Evolutionary conservation across 768 basidiomycete species (phyloP).

Genomic region (Trametes gibbosa): DNA sequence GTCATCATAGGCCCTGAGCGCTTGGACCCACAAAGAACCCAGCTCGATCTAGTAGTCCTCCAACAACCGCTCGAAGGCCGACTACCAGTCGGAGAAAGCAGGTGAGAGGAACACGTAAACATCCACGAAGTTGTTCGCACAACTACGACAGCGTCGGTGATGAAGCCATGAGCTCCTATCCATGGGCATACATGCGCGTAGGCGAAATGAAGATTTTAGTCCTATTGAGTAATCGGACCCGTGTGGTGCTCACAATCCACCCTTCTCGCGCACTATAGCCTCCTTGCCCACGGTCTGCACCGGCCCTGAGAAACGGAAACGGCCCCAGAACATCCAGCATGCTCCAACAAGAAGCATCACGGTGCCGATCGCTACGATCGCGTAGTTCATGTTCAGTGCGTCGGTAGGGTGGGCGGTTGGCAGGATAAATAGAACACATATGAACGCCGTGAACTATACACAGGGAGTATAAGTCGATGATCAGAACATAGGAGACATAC

Average conservation of each 20-base stretch:
- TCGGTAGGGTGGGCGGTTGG: constrained; percentile 53
- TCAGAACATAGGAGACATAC: constrained; percentile 13
- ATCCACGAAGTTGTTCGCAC: background rate
- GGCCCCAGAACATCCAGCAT: constrained; percentile 50
- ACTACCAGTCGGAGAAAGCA: no score
- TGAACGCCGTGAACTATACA: constrained; percentile 47
- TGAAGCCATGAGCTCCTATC: background rate
- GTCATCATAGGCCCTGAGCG: background rate
- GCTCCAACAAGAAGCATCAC: constrained; percentile 43
- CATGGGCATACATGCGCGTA: background rate
- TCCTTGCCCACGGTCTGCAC: constrained; percentile 35
- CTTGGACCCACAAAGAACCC: constrained; percentile 1
- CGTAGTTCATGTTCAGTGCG: constrained; percentile 55
- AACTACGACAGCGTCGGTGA: background rate
- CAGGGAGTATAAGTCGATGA: background rate
- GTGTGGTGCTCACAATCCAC: background rate
- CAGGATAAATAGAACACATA: constrained; percentile 54
- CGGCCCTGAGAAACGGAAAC: constrained; percentile 42
- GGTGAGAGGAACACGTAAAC: background rate
- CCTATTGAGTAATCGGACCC: background rate
- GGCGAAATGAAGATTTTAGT: background rate
- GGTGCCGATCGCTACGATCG: constrained; percentile 45
- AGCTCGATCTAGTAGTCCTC: background rate
- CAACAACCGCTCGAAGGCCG: background rate
- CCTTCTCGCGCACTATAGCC: constrained; percentile 1